Base-by-base conservation (phyloP, 306 rosid genomes). In the Senna siamea region DNA sequence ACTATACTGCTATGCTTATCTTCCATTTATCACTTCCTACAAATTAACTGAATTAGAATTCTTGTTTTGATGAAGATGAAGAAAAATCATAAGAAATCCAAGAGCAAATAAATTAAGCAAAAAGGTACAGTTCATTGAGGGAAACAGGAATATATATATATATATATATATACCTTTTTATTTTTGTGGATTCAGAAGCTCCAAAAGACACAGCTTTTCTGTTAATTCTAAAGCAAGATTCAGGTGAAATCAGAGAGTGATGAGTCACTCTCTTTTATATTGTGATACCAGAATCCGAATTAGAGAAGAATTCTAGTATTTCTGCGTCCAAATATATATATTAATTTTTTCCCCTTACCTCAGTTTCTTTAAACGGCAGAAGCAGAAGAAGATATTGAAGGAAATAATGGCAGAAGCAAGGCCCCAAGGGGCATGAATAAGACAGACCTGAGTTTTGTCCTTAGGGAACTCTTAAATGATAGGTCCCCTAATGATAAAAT, bases 1-100 rank as follows among this genome's bases (percentile, higher is more conserved):
- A n/a, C n/a, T n/a, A n/a, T n/a, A n/a, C n/a, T n/a, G n/a, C n/a
- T 74, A 55, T 81, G 59, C 30, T 76, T 84, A n/a, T 70, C 69
- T 44, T 60, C 93, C 96, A 87, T 92, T 26, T 65, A 12, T 50
- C 54, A 55, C 59, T 57, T 75, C 80, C 85, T 89, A 66, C 77
- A n/a, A n/a, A n/a, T n/a, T n/a, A n/a, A n/a, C n/a, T n/a, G n/a
- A n/a, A n/a, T n/a, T n/a, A n/a, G n/a, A n/a, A n/a, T n/a, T n/a
- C n/a, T n/a, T n/a, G n/a, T n/a, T n/a, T n/a, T n/a, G n/a, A n/a
- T n/a, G n/a, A n/a, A 20, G 47, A 41, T 9, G 47, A 41, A 28
- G 6, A 5, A 48, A 20, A 47, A 2, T 30, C 1, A 22, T 0
- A 54, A 28, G 58, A 26, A 26, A 26, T 26, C 30, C 30, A 26